Conservation (phyloP, 2,329 filamentous ascomycete species). For the Epicoccum sorghinum region DNA sequence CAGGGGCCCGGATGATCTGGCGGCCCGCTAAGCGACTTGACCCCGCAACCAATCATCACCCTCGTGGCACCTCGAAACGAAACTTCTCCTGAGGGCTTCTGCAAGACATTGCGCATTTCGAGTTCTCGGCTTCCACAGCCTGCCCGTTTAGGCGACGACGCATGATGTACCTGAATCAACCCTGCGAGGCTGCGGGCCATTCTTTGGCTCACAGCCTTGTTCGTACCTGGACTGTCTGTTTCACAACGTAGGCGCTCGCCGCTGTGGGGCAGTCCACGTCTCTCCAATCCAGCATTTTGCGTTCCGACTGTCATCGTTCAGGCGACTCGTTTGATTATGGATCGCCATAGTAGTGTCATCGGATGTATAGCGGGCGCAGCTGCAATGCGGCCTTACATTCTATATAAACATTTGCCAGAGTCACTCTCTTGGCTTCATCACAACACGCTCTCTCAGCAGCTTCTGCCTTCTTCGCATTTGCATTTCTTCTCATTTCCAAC, state of each 20-base stretch:
- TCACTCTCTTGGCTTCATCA: slow-evolving; percentile 23
- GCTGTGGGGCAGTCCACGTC: slow-evolving; percentile 28
- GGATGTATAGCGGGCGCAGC: slow-evolving; percentile 18
- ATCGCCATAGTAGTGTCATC: slow-evolving; percentile 20
- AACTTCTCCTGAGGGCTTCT: slow-evolving; percentile 29
- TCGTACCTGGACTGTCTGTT: slow-evolving; percentile 33
- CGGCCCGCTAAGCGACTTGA: slow-evolving; percentile 36
- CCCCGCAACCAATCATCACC: slow-evolving; percentile 33
- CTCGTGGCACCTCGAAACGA: slow-evolving; percentile 30
- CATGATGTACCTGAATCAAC: slow-evolving; percentile 40
- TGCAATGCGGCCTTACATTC: slow-evolving; percentile 7
- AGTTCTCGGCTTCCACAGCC: slow-evolving; percentile 18
- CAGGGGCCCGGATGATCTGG: slow-evolving; percentile 29
- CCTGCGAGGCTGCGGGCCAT: slow-evolving; percentile 15
- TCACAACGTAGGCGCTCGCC: slow-evolving; percentile 41
- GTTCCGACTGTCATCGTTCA: slow-evolving; percentile 29
- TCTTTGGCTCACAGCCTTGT: slow-evolving; percentile 41
- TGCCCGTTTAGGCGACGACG: slow-evolving; percentile 25
- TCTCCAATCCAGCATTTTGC: slow-evolving; percentile 33
- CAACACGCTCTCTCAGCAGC: slow-evolving; percentile 26
- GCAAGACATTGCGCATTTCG: slow-evolving; percentile 21
- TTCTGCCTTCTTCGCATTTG: slow-evolving; percentile 26
- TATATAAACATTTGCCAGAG: slow-evolving; percentile 35
- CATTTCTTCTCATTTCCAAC: slow-evolving; percentile 10
- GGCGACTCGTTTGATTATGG: slow-evolving; percentile 40